Conservation (phyloP, 2,329 filamentous ascomycete genomes). For the Pseudocercospora fijiensis region DNA sequence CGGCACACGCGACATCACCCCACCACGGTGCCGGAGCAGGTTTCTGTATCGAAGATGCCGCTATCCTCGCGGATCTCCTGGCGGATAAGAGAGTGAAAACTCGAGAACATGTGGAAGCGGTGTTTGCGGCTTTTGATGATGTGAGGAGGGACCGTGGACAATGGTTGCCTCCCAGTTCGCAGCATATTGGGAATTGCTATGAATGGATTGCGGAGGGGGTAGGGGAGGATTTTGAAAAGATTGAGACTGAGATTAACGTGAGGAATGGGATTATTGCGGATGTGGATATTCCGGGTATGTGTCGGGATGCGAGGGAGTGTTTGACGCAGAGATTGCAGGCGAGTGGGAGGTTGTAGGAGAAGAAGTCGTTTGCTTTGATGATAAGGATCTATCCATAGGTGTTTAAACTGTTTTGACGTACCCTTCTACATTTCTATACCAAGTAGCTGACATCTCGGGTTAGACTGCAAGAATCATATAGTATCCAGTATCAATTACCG, state of each 20-base stretch:
- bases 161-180: slow-evolving; percentile 46
- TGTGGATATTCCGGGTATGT: slow-evolving; percentile 28
- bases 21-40: slow-evolving; percentile 43
- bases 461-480: no score
- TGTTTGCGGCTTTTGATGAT: slow-evolving; percentile 43
- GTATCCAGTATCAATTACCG: no score
- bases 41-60: slow-evolving; percentile 35
- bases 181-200: slow-evolving; percentile 44
- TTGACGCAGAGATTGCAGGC: slow-evolving; percentile 16
- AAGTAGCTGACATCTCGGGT: no score
- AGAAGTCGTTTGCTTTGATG: no score
- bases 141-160: slow-evolving; percentile 46
- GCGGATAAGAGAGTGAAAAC: slow-evolving; percentile 23
- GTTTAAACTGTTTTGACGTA: no score
- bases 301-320: slow-evolving; percentile 20
- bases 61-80: slow-evolving; percentile 33
- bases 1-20: slow-evolving; percentile 45
- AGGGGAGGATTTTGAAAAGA: slow-evolving; percentile 24
- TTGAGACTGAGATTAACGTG: slow-evolving; percentile 28
- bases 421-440: no score
- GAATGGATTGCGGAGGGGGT: slow-evolving; percentile 35
- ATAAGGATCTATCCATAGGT: no score
- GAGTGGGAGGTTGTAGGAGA: background rate
- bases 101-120: slow-evolving; percentile 34
- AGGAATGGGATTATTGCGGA: slow-evolving; percentile 27